Evolutionary conservation across 2,329 filamentous ascomycete species (phyloP).

Genomic region (Karstenula rhodostoma): DNA sequence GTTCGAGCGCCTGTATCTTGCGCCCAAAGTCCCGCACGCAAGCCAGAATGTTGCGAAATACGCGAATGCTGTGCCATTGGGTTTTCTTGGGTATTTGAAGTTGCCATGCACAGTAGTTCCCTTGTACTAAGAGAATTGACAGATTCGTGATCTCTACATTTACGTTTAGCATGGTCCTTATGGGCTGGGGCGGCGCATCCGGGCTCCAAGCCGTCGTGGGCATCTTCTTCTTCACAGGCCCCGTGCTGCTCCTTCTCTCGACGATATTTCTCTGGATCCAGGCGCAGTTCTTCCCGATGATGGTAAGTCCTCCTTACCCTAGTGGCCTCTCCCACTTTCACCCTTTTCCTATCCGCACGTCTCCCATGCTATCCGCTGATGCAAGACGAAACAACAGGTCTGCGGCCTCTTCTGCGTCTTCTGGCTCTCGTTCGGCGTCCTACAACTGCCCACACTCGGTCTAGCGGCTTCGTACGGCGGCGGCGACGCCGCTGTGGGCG

Average conservation of each 20-base stretch:
- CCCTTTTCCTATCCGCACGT: not conserved
- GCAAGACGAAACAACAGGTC: not conserved
- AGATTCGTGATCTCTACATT: slow-evolving; percentile 52
- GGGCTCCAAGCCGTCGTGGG: slow-evolving; percentile 48
- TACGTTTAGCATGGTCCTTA: slow-evolving; percentile 51
- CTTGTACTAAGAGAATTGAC: not conserved
- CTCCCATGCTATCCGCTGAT: not conserved
- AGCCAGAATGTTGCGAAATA: slow-evolving; percentile 25
- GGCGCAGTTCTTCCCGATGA: slow-evolving; percentile 53
- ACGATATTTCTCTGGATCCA: slow-evolving; percentile 62
- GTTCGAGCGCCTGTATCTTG: slow-evolving; percentile 40
- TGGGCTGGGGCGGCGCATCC: slow-evolving; percentile 51
- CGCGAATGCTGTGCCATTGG: slow-evolving; percentile 39
- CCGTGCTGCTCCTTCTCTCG: slow-evolving; percentile 56
- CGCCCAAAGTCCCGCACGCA: slow-evolving; percentile 35
- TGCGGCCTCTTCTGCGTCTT: slow-evolving; percentile 60
- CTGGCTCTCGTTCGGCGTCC: slow-evolving; percentile 61
- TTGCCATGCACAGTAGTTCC: not conserved
- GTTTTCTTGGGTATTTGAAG: slow-evolving; percentile 36
- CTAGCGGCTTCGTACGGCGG: slow-evolving; percentile 56
- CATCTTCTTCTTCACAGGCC: slow-evolving; percentile 57
- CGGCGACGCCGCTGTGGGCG: slow-evolving; percentile 55
- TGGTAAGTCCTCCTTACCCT: slow-evolving; percentile 45
- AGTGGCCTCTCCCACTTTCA: not conserved
- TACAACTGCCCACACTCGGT: slow-evolving; percentile 60